These are phyloP conservation scores for Colletotrichum sp. DNA, from an alignment of 2,329 filamentous ascomycete species.

Conservation along the genomic window DNA sequence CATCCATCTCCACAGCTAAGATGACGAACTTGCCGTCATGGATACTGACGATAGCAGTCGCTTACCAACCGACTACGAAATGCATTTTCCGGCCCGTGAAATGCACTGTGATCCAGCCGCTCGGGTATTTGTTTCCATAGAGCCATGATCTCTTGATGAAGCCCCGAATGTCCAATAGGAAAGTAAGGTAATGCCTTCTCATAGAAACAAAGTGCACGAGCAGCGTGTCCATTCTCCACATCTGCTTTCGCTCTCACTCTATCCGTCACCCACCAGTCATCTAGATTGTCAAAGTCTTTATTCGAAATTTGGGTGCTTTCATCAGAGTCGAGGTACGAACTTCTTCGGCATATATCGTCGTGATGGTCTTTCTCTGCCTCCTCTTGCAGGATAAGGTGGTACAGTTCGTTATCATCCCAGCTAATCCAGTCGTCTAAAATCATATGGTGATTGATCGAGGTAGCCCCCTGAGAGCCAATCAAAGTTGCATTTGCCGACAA, in stretches of 20 bases:
- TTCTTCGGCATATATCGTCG: background rate
- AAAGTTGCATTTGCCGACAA: background rate
- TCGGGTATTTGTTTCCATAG: background rate
- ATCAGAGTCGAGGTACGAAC: fast-evolving
- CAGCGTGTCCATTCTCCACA: background rate
- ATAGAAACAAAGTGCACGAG: background rate
- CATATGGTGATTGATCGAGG: background rate
- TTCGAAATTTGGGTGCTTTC: background rate
- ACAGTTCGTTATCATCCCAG: background rate
- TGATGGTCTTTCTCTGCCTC: background rate
- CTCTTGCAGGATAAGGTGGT: background rate
- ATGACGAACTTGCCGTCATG: background rate
- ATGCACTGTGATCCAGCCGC: background rate
- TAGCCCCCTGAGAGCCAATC: background rate
- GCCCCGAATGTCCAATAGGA: background rate
- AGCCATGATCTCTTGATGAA: background rate
- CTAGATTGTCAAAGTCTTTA: background rate
- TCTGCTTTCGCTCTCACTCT: background rate
- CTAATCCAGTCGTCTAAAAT: background rate
- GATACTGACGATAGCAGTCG: background rate
- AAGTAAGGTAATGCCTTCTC: background rate
- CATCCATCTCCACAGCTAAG: background rate
- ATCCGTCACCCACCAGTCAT: background rate
- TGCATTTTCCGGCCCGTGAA: background rate
- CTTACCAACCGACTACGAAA: background rate